phyloP scores from a whole-genome alignment of 73 alveolate species.

The Symbiodinium pilosum region DNA sequence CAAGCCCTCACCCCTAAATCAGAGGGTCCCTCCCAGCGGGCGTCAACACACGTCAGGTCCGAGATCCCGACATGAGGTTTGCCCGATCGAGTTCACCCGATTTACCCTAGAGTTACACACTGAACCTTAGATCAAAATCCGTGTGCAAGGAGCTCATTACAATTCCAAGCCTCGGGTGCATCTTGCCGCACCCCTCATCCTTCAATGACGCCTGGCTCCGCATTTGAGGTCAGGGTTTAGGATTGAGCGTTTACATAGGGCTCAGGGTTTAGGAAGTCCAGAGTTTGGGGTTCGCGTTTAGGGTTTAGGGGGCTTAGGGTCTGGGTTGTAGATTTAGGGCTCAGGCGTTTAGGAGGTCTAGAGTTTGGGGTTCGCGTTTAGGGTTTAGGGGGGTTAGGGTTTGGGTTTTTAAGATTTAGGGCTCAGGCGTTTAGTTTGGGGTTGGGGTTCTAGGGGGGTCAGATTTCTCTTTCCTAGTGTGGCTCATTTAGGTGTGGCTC shows the following conservation, averaged over 20 bases:
- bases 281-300: background rate
- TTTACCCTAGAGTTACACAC: background rate
- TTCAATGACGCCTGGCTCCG: background rate
- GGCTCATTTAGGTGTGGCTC: too few relatives aligned
- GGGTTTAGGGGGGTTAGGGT: background rate
- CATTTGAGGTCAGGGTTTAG: background rate
- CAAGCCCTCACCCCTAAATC: too few relatives aligned
- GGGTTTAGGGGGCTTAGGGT: background rate
- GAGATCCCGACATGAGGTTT: too few relatives aligned
- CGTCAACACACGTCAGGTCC: too few relatives aligned
- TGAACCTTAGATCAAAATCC: background rate
- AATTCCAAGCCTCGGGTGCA: background rate
- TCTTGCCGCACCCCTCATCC: background rate
- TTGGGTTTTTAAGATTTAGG: background rate
- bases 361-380: background rate
- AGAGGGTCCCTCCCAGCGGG: too few relatives aligned
- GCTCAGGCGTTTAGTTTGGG: too few relatives aligned
- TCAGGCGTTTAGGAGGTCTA: background rate
- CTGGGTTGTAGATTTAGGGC: background rate
- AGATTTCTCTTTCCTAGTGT: too few relatives aligned
- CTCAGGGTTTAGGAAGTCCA: background rate
- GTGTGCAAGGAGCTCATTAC: background rate
- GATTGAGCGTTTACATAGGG: too few relatives aligned
- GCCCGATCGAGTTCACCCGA: too few relatives aligned
- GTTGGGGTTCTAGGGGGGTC: too few relatives aligned